phyloP scores from a whole-genome alignment of 208 protist genomes.

The Crithidia brevicula region DNA sequence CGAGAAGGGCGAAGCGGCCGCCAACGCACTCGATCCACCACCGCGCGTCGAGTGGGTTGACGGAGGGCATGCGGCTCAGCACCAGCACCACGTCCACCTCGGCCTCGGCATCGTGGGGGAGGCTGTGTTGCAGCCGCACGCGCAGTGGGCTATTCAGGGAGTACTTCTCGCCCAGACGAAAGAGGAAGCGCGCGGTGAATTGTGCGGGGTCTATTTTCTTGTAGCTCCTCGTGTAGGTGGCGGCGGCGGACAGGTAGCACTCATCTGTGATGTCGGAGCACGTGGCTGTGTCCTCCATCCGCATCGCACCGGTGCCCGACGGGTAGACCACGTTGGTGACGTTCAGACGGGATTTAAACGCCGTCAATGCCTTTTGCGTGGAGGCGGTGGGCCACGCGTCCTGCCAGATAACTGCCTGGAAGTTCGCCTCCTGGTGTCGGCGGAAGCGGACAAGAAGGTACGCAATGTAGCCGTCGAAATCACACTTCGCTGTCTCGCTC shows the following conservation, averaged over 20 bases:
- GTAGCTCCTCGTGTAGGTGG: conserved; percentile 36
- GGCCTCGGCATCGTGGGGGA: conserved; percentile 30
- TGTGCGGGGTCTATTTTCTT: conserved; percentile 27
- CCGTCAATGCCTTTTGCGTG: conserved; percentile 17
- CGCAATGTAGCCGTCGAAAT: conserved; percentile 10
- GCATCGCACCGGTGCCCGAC: conserved; percentile 3
- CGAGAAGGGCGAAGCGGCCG: conserved; percentile 26
- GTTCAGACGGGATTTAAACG: conserved; percentile 24
- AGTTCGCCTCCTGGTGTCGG: conserved; percentile 30
- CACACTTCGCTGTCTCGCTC: conserved; percentile 1
- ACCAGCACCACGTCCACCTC: conserved; percentile 30
- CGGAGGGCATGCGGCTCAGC: conserved; percentile 14
- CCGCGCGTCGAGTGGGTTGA: conserved; percentile 24
- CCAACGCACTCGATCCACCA: conserved; percentile 30
- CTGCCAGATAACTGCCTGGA: conserved; percentile 26
- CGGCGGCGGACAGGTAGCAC: conserved; percentile 25
- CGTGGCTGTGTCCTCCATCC: conserved; percentile 28
- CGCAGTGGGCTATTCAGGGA: conserved; percentile 20
- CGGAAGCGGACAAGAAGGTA: conserved; percentile 37
- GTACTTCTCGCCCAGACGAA: conserved; percentile 29
- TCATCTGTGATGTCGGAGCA: conserved; percentile 35
- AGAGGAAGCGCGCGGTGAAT: conserved; percentile 28
- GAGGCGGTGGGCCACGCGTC: conserved; percentile 13
- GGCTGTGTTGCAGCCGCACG: conserved; percentile 20
- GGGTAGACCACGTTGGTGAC: conserved; percentile 28